A percentile compares a stretch with the other conserved stretches of the same genome.
Conservation (phyloP, 1,284 basidiomycete species). For the Austroboletus novae-zelandiae region DNA sequence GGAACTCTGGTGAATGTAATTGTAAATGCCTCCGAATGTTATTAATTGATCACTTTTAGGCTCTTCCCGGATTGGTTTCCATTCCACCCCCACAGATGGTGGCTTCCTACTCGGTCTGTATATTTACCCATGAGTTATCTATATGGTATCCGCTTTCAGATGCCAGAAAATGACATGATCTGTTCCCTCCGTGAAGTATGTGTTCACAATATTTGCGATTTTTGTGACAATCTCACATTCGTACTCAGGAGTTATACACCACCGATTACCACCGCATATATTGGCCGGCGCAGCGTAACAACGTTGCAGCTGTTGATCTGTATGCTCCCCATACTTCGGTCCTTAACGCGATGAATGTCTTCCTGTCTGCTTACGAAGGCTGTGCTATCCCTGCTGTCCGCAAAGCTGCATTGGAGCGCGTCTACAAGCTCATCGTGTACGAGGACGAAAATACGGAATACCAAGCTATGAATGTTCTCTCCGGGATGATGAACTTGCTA, state of each 20-base stretch:
- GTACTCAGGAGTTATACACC: conserved; percentile 78
- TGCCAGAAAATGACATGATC: conserved; percentile 80
- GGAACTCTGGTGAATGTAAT: conserved; percentile 76
- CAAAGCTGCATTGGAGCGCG: conserved; percentile 60
- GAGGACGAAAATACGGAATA: conserved; percentile 95
- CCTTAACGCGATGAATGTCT: conserved; percentile 67
- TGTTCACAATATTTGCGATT: not conserved
- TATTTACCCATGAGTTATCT: conserved; percentile 92
- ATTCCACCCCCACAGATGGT: conserved; percentile 95
- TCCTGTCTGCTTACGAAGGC: conserved; percentile 73
- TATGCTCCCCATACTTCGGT: conserved; percentile 83
- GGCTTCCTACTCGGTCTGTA: conserved; percentile 94
- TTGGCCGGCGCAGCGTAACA: conserved; percentile 90
- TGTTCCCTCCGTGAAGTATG: conserved; percentile 74
- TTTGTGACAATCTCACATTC: not conserved
- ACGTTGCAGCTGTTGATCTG: conserved; percentile 76
- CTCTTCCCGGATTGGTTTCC: conserved; percentile 89
- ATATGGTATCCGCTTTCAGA: conserved; percentile 78
- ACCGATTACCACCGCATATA: conserved; percentile 84
- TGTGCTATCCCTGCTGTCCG: conserved; percentile 65
- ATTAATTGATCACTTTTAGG: conserved; percentile 40
- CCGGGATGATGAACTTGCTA: conserved; percentile 90
- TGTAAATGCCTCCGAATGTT: not conserved
- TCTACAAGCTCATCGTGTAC: conserved; percentile 77
- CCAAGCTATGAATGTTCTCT: conserved; percentile 92